Percentiles rank a stretch among this genome's conserved stretches.
phyloP scores from a whole-genome alignment of 2,329 filamentous ascomycete species.

The Alternaria viburni region DNA sequence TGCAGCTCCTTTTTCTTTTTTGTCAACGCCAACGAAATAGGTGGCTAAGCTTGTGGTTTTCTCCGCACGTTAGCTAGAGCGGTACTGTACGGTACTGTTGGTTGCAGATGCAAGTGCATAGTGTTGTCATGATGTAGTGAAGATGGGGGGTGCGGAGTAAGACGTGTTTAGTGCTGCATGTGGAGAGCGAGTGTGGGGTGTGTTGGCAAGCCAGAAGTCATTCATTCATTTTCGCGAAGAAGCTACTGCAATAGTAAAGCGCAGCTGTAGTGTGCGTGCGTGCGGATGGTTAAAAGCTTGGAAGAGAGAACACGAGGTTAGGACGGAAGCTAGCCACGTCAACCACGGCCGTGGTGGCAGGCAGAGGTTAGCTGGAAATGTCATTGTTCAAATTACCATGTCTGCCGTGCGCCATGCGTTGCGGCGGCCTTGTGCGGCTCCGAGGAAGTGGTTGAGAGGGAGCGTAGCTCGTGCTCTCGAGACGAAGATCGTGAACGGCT shows the following conservation, averaged over 20 bases:
- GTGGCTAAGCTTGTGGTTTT: neutral
- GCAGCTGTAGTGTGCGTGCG: neutral
- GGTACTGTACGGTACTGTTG: neutral
- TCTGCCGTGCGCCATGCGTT: neutral
- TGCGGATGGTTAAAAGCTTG: neutral
- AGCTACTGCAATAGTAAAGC: neutral
- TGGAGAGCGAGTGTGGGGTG: neutral
- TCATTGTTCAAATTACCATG: neutral
- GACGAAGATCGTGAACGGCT: constrained; percentile 9
- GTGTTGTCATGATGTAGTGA: neutral
- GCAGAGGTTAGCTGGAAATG: neutral
- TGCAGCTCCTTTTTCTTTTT: neutral
- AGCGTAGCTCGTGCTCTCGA: neutral
- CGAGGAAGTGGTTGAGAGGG: neutral
- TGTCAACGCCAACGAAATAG: neutral
- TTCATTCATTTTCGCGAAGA: neutral
- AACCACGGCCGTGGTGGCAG: constrained; percentile 9
- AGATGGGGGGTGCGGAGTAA: neutral
- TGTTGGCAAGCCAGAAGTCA: constrained; percentile 1
- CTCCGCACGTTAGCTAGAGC: neutral
- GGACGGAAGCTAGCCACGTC: constrained; percentile 27
- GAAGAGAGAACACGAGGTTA: neutral
- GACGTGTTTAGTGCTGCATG: neutral
- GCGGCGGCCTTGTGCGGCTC: neutral
- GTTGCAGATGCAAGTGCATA: neutral